phyloP scores from a whole-genome alignment of 2,329 filamentous ascomycete genomes.

The Arachnopeziza araneosa region DNA sequence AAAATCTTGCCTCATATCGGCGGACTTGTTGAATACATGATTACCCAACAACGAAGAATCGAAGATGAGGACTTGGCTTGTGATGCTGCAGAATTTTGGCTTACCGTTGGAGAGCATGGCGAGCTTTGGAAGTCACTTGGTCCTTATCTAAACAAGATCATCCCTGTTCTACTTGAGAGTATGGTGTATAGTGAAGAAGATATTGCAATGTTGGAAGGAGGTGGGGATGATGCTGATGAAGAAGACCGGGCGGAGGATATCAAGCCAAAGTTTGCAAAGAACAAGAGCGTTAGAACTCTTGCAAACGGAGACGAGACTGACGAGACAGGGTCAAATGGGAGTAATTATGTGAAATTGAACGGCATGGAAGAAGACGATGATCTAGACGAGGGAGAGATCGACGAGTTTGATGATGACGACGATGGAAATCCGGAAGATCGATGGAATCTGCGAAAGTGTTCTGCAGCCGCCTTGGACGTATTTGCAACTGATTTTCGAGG shows the following conservation, averaged over 20 bases:
- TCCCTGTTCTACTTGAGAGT: slow-evolving; percentile 84
- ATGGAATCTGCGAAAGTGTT: slow-evolving; percentile 97
- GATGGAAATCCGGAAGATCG: slow-evolving; percentile 79
- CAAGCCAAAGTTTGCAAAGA: slow-evolving; percentile 84
- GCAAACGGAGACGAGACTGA: slow-evolving; percentile 40
- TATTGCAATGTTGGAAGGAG: slow-evolving; percentile 75
- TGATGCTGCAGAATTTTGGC: slow-evolving; percentile 96
- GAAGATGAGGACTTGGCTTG: slow-evolving; percentile 86
- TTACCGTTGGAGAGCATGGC: slow-evolving; percentile 84
- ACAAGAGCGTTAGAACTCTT: slow-evolving; percentile 41
- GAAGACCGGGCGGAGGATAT: slow-evolving; percentile 90
- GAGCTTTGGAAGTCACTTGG: slow-evolving; percentile 69
- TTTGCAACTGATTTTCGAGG: slow-evolving; percentile 87
- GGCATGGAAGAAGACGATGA: slow-evolving; percentile 60
- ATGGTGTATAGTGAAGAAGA: slow-evolving; percentile 98
- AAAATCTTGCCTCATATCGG: slow-evolving; percentile 84
- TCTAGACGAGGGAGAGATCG: slow-evolving; percentile 83
- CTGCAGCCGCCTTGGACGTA: slow-evolving; percentile 88
- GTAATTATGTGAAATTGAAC: slow-evolving; percentile 47
- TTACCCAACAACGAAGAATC: slow-evolving; percentile 74
- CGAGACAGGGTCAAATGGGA: slow-evolving; percentile 49
- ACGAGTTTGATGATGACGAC: slow-evolving; percentile 66
- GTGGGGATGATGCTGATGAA: slow-evolving; percentile 82
- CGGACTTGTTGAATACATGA: slow-evolving; percentile 87
- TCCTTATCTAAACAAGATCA: slow-evolving; percentile 76